Base-by-base conservation (phyloP, 1,284 basidiomycete species). In the Coniophora puteana region DNA sequence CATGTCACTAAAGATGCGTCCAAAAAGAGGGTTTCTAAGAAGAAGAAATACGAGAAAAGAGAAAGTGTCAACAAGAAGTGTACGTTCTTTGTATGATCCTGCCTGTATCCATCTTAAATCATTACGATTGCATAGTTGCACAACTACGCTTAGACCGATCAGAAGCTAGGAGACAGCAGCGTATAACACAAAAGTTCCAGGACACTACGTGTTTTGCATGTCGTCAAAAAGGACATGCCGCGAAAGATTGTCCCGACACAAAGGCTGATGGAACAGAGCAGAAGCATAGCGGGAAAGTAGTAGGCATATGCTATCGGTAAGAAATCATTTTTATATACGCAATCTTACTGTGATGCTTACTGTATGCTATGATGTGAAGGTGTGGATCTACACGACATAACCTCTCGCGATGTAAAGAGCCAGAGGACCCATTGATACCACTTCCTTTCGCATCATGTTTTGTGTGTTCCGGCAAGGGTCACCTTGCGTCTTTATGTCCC, bases 391-490 rank as follows among this genome's bases (percentile, higher is more conserved):
- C 69, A 4, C 74, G 72, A 45, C 93, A 97, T 52, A 86, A 74
- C 8, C 74, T 97, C 3, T 80, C 89, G 13, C 72, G 71, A 29
- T 97, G 93, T 61, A 82, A 72, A 45, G 80, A 81, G 51, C 72
- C 77, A 2, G 66, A 71, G 8, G 75, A 90, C 58, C 68, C 74
- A n/a, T 55, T 58, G 12, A 73, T 88, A 49, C 85, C 87, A 2
- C 73, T 93, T 3, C 93, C 93, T 0, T 93, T 80, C 55, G 93
- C 93, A 0, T 90, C 85, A 1, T 97, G 93, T 64, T 97, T 93
- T 58, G 86, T 97, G 24, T 97, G 93, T 57, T 79, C 78, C 3
- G 73, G 71, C 4, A 79, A 76, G 51, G 92, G 92, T 0, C 92
- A 95, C 56, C 72, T 95, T 2, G 87, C 89, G 0, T 82, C 83